Evolutionary conservation across 225 moss, liverwort and hornwort genomes (phyloP).

Genomic region (Sphagnum tenellum): DNA sequence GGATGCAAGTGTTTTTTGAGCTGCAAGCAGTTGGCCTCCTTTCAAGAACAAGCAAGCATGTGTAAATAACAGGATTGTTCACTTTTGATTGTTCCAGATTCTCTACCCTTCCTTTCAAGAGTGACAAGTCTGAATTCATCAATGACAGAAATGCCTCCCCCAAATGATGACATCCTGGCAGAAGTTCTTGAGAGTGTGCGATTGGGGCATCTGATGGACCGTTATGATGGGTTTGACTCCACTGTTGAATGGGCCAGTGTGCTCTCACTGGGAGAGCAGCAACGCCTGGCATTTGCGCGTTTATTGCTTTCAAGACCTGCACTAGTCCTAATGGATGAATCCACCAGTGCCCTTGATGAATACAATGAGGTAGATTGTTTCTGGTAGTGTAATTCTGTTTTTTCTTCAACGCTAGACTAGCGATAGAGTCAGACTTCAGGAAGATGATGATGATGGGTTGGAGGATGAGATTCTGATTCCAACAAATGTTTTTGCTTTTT

Average conservation of each 20-base stretch:
- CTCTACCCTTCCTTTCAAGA: conserved; percentile 35
- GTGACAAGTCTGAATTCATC: conserved; percentile 15
- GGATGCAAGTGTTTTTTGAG: too few relatives aligned
- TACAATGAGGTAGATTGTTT: conserved; percentile 60
- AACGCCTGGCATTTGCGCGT: conserved; percentile 94
- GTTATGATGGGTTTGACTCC: conserved; percentile 94
- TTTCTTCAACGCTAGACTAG: too few relatives aligned
- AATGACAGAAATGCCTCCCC: conserved; percentile 36
- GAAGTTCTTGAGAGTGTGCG: conserved; percentile 65
- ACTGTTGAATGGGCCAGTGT: conserved; percentile 92
- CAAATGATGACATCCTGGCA: conserved; percentile 69
- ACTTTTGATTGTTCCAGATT: conserved; percentile 19
- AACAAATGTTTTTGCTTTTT: too few relatives aligned
- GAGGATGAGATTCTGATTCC: neutral
- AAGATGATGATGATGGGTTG: too few relatives aligned
- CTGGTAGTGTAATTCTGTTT: too few relatives aligned
- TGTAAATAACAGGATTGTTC: too few relatives aligned
- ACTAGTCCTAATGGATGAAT: conserved; percentile 89
- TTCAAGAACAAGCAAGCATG: too few relatives aligned
- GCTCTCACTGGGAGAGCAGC: conserved; percentile 92
- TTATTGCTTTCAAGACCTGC: conserved; percentile 76
- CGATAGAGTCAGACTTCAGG: too few relatives aligned
- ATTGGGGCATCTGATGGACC: conserved; percentile 79
- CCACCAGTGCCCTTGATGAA: conserved; percentile 96
- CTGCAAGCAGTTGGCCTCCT: too few relatives aligned